Conservation (phyloP, 495 filamentous ascomycete species). For the Penicillium pulvis region DNA sequence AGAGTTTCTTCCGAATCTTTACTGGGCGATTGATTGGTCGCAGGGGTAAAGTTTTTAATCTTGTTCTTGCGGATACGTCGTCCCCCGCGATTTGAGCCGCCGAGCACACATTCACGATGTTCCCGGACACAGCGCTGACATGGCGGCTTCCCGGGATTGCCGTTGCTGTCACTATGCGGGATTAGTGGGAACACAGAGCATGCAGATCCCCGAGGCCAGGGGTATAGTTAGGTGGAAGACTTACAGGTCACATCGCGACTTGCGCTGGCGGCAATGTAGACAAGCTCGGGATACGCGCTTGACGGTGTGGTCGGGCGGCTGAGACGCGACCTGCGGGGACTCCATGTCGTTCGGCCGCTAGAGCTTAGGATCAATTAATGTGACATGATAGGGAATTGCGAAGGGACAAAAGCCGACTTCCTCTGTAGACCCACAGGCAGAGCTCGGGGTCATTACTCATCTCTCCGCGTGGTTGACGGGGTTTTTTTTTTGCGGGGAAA, state of each 20-base stretch:
- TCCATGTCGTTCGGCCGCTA: constrained; percentile 16
- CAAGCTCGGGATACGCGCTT: constrained; percentile 65
- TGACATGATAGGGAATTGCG: constrained; percentile 6
- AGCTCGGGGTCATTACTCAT: constrained; percentile 23
- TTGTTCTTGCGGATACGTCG: constrained; percentile 59
- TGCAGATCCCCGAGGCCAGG: constrained; percentile 20
- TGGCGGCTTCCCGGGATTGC: constrained; percentile 52
- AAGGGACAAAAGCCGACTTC: constrained; percentile 19
- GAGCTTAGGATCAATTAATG: constrained; percentile 6
- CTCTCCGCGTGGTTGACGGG: constrained; percentile 6
- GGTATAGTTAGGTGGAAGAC: constrained; percentile 17
- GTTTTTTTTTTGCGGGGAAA: constrained; percentile 1
- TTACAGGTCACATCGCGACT: constrained; percentile 66
- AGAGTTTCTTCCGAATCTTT: constrained; percentile 32
- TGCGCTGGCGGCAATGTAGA: constrained; percentile 62
- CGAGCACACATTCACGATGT: constrained; percentile 60
- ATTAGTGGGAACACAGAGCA: constrained; percentile 20
- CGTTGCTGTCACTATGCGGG: constrained; percentile 43
- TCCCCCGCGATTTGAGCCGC: constrained; percentile 62
- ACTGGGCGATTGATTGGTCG: constrained; percentile 24
- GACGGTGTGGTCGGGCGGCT: constrained; percentile 32
- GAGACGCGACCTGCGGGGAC: constrained; percentile 18
- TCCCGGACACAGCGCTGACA: constrained; percentile 63
- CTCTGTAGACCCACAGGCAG: constrained; percentile 17
- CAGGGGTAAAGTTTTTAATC: constrained; percentile 42